These are phyloP conservation scores for Pythium scleroteichum DNA, from an alignment of 352 stramenopile genomes.

Conservation along the genomic window DNA sequence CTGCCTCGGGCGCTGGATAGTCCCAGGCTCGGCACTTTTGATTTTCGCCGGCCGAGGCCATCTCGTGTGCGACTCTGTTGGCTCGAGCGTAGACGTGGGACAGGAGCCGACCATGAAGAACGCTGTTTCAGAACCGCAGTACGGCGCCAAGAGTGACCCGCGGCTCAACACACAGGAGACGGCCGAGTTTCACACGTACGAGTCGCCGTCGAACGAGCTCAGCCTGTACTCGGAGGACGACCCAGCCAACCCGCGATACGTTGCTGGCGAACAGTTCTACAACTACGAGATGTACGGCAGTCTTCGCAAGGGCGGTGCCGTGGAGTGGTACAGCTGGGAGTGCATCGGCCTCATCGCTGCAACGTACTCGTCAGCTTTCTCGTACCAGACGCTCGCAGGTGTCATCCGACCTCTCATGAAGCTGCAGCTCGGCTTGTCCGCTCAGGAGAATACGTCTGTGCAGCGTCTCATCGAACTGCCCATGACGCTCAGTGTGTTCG, in stretches of 20 bases:
- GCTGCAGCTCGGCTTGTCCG: conserved; percentile 47
- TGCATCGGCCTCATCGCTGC: conserved; percentile 61
- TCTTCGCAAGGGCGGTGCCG: conserved; percentile 58
- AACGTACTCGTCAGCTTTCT: conserved; percentile 72
- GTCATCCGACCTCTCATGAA: conserved; percentile 60
- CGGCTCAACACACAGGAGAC: conserved; percentile 17
- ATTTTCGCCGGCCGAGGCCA: conserved; percentile 9
- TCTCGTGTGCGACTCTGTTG: not conserved
- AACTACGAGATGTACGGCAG: conserved; percentile 72
- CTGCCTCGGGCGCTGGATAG: not conserved
- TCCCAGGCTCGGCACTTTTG: conserved; percentile 5
- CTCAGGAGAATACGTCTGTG: conserved; percentile 44
- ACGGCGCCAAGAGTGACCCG: conserved; percentile 7
- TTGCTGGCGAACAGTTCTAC: conserved; percentile 72
- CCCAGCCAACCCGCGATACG: conserved; percentile 40
- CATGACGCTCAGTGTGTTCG: conserved; percentile 88
- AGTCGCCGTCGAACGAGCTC: conserved; percentile 20
- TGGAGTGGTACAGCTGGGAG: conserved; percentile 59
- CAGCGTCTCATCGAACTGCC: conserved; percentile 76
- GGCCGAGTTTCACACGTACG: conserved; percentile 26
- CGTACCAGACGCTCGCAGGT: conserved; percentile 55
- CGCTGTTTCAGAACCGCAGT: conserved; percentile 1
- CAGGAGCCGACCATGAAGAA: conserved; percentile 18
- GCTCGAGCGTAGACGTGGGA: not conserved
- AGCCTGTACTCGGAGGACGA: conserved; percentile 29